Evolutionary conservation across 1,284 basidiomycete species (phyloP).

Genomic region (Cutaneotrichosporon cutaneum): DNA sequence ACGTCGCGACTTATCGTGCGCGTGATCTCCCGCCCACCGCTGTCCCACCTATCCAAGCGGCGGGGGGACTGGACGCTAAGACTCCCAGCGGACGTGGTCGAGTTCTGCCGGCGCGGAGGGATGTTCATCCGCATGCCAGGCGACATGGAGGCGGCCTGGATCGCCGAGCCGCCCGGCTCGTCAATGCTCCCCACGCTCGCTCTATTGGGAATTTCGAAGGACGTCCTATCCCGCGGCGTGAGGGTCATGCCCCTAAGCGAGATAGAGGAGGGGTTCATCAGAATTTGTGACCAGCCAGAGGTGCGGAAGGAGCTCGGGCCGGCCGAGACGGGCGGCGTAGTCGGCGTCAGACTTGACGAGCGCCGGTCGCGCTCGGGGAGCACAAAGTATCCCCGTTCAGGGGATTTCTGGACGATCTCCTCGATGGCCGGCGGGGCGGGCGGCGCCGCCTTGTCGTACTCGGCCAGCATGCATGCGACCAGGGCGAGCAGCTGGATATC

Average conservation of each 20-base stretch:
- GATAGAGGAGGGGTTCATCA: slow-evolving; percentile 40
- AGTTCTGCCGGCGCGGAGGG: slow-evolving; percentile 9
- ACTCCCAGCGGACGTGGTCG: not conserved
- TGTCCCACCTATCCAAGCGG: slow-evolving; percentile 12
- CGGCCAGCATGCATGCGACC: slow-evolving; percentile 65
- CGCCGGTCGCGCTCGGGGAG: slow-evolving; percentile 7
- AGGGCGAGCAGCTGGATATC: slow-evolving; percentile 82
- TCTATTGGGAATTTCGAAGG: slow-evolving; percentile 32
- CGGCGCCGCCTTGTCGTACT: slow-evolving; percentile 28
- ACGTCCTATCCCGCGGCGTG: slow-evolving; percentile 39
- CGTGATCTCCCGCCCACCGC: not conserved
- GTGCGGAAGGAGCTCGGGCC: slow-evolving; percentile 31
- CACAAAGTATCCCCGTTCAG: slow-evolving; percentile 48
- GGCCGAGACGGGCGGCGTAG: slow-evolving; percentile 6
- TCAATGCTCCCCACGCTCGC: slow-evolving; percentile 22
- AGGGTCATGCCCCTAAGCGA: slow-evolving; percentile 36
- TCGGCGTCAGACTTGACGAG: slow-evolving; percentile 1
- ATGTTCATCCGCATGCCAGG: slow-evolving; percentile 10
- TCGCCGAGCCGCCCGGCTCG: slow-evolving; percentile 2
- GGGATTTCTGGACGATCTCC: slow-evolving; percentile 31
- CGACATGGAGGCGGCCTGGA: not conserved
- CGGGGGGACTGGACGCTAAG: slow-evolving; percentile 6
- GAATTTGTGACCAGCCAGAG: slow-evolving; percentile 47
- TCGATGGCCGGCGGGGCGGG: slow-evolving; percentile 30
- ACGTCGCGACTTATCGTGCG: slow-evolving; percentile 11